phyloP scores from a whole-genome alignment of 2,329 filamentous ascomycete genomes.

The Fusarium agapanthi region DNA sequence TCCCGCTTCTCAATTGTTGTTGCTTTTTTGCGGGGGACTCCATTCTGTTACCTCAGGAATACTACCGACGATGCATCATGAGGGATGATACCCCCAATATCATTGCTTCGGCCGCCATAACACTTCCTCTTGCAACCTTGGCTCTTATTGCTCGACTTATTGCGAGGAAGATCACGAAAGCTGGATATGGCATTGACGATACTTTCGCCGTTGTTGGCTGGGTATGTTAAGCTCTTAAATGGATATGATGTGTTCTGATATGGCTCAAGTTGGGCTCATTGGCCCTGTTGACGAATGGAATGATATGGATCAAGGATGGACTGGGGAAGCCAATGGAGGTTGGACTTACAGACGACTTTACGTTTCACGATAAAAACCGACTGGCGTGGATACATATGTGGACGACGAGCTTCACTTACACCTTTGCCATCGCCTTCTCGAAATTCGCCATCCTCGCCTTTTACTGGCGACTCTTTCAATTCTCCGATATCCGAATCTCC shows the following conservation, averaged over 20 bases:
- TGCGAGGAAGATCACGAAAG: conserved; percentile 34
- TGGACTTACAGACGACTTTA: conserved; percentile 21
- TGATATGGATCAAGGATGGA: conserved; percentile 30
- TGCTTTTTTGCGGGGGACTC: neutral
- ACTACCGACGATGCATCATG: conserved; percentile 32
- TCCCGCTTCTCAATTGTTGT: neutral
- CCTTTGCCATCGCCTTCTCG: conserved; percentile 41
- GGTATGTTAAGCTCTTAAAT: conserved; percentile 8
- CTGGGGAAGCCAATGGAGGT: conserved; percentile 29
- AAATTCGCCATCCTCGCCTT: conserved; percentile 44
- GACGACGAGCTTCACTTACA: conserved; percentile 41
- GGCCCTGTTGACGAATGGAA: conserved; percentile 25
- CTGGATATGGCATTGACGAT: conserved; percentile 36
- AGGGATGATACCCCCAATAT: conserved; percentile 35
- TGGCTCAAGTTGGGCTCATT: conserved; percentile 23
- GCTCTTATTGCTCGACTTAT: conserved; percentile 28
- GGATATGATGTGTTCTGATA: neutral
- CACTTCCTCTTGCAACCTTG: conserved; percentile 32
- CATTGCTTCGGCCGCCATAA: conserved; percentile 34
- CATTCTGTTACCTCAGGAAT: neutral
- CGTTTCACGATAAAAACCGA: conserved; percentile 20
- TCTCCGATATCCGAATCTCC: conserved; percentile 40
- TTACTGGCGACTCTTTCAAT: conserved; percentile 45
- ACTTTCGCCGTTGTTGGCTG: conserved; percentile 33
- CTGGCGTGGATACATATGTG: conserved; percentile 38